Conservation (phyloP, 1,284 basidiomycete genomes). For the Apiotrichum gracile region DNA sequence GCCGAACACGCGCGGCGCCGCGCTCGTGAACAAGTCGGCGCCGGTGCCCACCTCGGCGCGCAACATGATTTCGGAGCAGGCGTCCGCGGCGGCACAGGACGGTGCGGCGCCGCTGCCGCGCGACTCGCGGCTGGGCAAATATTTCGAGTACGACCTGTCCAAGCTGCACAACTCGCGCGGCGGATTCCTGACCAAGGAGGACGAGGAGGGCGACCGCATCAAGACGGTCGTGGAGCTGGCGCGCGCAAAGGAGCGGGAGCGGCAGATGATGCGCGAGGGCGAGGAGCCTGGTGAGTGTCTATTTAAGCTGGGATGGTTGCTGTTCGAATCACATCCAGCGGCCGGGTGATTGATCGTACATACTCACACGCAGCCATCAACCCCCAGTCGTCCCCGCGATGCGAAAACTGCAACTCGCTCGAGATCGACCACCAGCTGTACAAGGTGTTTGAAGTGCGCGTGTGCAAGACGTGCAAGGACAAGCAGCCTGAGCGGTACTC, state of each 20-base stretch:
- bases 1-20: not conserved
- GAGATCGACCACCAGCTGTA: constrained; percentile 77
- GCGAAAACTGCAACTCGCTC: constrained; percentile 70
- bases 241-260: constrained; percentile 58
- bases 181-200: constrained; percentile 64
- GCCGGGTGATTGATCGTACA: too few species aligned
- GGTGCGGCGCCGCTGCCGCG: constrained; percentile 31
- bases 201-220: constrained; percentile 52
- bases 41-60: constrained; percentile 30
- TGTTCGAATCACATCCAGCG: too few species aligned
- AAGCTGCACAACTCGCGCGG: constrained; percentile 91
- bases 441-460: constrained; percentile 70
- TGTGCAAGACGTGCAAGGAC: constrained; percentile 86
- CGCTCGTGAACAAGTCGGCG: constrained; percentile 29
- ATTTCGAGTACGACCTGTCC: constrained; percentile 93
- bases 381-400: constrained; percentile 66
- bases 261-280: constrained; percentile 65
- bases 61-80: constrained; percentile 39
- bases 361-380: constrained; percentile 45
- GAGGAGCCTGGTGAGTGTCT: constrained; percentile 56
- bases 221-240: constrained; percentile 65
- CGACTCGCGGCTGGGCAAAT: constrained; percentile 54
- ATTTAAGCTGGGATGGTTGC: too few species aligned
- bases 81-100: constrained; percentile 11
- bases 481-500: constrained; percentile 86